phyloP scores from a whole-genome alignment of 768 basidiomycete genomes.

The Krasilnikovozyma curviuscula region DNA sequence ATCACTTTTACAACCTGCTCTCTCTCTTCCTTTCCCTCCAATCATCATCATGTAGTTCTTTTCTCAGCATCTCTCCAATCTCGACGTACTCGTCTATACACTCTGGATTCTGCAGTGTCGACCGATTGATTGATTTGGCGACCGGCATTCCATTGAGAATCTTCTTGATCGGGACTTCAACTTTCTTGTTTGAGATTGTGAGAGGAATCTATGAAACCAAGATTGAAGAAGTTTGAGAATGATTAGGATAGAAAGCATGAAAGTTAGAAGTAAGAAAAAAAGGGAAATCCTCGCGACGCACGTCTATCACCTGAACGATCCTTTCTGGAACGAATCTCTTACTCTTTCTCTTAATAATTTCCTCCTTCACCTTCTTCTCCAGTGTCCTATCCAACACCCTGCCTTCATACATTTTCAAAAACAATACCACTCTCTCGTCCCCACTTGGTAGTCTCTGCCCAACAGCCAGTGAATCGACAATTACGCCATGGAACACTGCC shows the following conservation, averaged over 20 bases:
- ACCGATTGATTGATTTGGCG: slow-evolving; percentile 45
- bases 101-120: slow-evolving; percentile 54
- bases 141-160: slow-evolving; percentile 61
- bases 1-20: too few species aligned
- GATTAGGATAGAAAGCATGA: too few species aligned
- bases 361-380: slow-evolving; percentile 39
- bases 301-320: slow-evolving; percentile 50
- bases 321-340: slow-evolving; percentile 57
- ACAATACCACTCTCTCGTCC: slow-evolving; percentile 55
- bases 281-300: slow-evolving; percentile 20
- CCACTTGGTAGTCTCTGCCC: slow-evolving; percentile 48
- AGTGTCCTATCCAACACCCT: slow-evolving; percentile 35
- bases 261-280: too few species aligned
- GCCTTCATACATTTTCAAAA: slow-evolving; percentile 44
- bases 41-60: too few species aligned
- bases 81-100: slow-evolving; percentile 42
- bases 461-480: slow-evolving; percentile 54
- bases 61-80: slow-evolving; percentile 33
- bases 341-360: slow-evolving; percentile 44
- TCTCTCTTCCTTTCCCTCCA: too few species aligned
- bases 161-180: slow-evolving; percentile 63
- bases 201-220: slow-evolving; percentile 38
- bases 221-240: too few species aligned
- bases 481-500: slow-evolving; percentile 31
- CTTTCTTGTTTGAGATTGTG: slow-evolving; percentile 61